A percentile compares a stretch with the other conserved stretches of the same genome.
Conservation (phyloP, 805 yeast species). For the Priceomyces castillae region DNA sequence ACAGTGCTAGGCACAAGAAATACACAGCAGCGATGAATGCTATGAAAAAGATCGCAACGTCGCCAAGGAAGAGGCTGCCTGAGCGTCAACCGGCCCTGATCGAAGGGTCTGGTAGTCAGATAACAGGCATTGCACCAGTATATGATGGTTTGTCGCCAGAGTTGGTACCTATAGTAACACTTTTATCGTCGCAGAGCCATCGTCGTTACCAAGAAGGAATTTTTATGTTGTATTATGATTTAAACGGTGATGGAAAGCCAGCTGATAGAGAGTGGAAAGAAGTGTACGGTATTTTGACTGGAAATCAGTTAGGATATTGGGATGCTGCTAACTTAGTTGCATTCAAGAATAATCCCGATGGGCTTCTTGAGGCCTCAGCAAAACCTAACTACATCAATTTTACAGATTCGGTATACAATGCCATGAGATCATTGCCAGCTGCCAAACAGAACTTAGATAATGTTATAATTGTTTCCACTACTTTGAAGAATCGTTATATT, state of each 20-base stretch:
- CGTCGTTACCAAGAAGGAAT: slow-evolving; percentile 76
- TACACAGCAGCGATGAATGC: slow-evolving; percentile 7
- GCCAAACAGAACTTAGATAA: slow-evolving; percentile 64
- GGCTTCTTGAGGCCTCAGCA: slow-evolving; percentile 54
- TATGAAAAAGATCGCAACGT: slow-evolving; percentile 20
- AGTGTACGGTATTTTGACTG: slow-evolving; percentile 87
- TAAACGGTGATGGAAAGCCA: slow-evolving; percentile 83
- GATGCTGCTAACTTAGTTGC: slow-evolving; percentile 66
- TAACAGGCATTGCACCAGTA: slow-evolving; percentile 6
- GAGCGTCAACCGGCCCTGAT: background rate
- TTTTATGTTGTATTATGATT: slow-evolving; percentile 68
- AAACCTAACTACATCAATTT: slow-evolving; percentile 88
- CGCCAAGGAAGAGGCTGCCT: slow-evolving; percentile 13
- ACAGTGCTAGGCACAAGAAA: background rate
- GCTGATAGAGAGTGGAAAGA: slow-evolving; percentile 85
- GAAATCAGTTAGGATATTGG: slow-evolving; percentile 92
- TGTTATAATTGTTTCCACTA: slow-evolving; percentile 86
- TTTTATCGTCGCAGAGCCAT: slow-evolving; percentile 70
- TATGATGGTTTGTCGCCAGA: slow-evolving; percentile 42
- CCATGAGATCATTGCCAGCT: slow-evolving; percentile 63
- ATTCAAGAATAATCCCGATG: slow-evolving; percentile 50
- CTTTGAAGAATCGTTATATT: slow-evolving; percentile 82
- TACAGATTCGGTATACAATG: slow-evolving; percentile 83
- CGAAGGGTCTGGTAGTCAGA: background rate
- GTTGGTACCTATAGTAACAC: slow-evolving; percentile 67